phyloP scores from a whole-genome alignment of 2,329 filamentous ascomycete species.

The Xylariaceae sp. region DNA sequence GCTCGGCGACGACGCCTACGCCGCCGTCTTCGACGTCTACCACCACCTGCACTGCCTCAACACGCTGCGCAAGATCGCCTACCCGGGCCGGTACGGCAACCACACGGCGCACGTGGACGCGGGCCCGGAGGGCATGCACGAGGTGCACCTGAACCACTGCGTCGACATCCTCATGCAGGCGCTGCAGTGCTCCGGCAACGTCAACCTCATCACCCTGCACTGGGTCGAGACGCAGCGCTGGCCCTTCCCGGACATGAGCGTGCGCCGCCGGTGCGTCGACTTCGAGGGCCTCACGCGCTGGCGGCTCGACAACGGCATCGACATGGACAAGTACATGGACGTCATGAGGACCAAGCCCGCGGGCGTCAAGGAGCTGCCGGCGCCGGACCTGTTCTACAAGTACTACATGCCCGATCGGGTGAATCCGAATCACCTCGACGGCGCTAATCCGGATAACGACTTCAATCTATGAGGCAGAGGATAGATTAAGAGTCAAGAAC shows the following conservation, averaged over 20 bases:
- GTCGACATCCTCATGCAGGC: slow-evolving; percentile 27
- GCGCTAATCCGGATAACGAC: no score
- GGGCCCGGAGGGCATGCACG: slow-evolving; percentile 7
- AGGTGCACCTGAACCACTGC: slow-evolving; percentile 27
- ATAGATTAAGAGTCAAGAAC: no score
- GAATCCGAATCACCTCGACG: no score
- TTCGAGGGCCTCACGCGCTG: slow-evolving; percentile 20
- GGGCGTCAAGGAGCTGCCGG: background rate
- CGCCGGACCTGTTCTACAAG: no score
- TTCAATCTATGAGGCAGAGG: no score
- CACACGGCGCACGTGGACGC: slow-evolving; percentile 12
- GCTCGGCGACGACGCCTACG: slow-evolving; percentile 25
- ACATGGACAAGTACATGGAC: slow-evolving; percentile 11
- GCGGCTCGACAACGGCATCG: slow-evolving; percentile 10
- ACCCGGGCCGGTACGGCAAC: slow-evolving; percentile 19
- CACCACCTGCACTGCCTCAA: slow-evolving; percentile 28
- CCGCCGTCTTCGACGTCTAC: slow-evolving; percentile 23
- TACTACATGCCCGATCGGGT: no score
- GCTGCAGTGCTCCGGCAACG: slow-evolving; percentile 26
- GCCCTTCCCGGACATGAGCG: slow-evolving; percentile 27
- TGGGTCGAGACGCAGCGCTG: slow-evolving; percentile 24
- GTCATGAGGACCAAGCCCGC: background rate
- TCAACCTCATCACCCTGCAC: slow-evolving; percentile 27
- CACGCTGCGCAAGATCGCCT: slow-evolving; percentile 20
- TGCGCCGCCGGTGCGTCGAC: slow-evolving; percentile 27